A percentile compares a stretch with the other conserved stretches of the same genome.
Evolutionary conservation across 75 land plant species (phyloP).

Genomic region (Larix kaempferi): DNA sequence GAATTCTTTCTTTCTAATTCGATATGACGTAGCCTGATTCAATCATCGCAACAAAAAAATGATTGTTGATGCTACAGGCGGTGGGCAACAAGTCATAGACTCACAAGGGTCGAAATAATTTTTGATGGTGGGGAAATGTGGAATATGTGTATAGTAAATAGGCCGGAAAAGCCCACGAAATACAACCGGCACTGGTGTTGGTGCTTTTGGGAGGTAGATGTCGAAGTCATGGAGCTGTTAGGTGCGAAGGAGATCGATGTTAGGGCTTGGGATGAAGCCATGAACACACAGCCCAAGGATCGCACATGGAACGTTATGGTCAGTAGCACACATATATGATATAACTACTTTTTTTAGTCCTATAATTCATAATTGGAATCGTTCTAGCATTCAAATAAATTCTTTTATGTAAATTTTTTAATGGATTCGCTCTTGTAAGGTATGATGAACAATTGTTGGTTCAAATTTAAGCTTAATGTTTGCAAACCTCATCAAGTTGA

Average conservation of each 20-base stretch:
- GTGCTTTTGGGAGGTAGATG: slow-evolving; percentile 88
- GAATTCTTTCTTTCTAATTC: too few relatives aligned
- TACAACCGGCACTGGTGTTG: slow-evolving; percentile 98
- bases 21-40: background rate
- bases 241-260: slow-evolving; percentile 85
- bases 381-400: too few relatives aligned
- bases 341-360: too few relatives aligned
- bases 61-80: slow-evolving; percentile 44
- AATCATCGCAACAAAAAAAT: background rate
- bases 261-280: slow-evolving; percentile 91
- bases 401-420: too few relatives aligned
- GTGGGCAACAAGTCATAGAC: slow-evolving; percentile 93
- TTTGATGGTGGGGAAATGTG: slow-evolving; percentile 80
- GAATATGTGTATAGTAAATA: slow-evolving; percentile 54
- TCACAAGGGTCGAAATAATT: slow-evolving; percentile 84
- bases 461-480: slow-evolving; percentile 63
- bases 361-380: too few relatives aligned
- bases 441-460: slow-evolving; percentile 99
- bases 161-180: slow-evolving; percentile 76
- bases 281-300: slow-evolving; percentile 88
- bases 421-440: slow-evolving; percentile 38
- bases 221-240: slow-evolving; percentile 71
- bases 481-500: slow-evolving; percentile 68
- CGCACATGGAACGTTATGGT: slow-evolving; percentile 75
- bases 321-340: too few relatives aligned